Conservation (phyloP, 768 basidiomycete genomes). For the Russula dissimulans region DNA sequence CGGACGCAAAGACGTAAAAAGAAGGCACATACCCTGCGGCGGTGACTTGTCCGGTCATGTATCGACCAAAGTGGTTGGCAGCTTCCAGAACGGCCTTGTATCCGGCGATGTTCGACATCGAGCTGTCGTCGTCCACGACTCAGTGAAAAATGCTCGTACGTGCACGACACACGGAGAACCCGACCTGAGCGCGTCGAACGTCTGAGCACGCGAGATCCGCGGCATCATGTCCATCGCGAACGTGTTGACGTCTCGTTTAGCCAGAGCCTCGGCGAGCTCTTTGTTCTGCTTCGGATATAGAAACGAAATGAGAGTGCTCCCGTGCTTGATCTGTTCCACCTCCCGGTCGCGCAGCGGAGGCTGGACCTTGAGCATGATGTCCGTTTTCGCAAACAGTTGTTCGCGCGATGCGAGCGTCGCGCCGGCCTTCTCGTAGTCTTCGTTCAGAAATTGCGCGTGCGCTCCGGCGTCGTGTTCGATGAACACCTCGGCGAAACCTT, state of each 20-base stretch:
- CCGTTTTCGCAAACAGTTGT: constrained; percentile 56
- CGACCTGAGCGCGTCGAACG: constrained; percentile 81
- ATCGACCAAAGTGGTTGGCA: constrained; percentile 81
- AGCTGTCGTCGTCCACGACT: constrained; percentile 37
- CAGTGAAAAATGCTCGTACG: neutral
- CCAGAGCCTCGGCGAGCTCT: constrained; percentile 56
- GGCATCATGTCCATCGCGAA: constrained; percentile 94
- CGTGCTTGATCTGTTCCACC: constrained; percentile 51
- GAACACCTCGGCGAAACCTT: constrained; percentile 67
- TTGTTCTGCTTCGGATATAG: constrained; percentile 80
- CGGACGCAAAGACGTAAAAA: constrained; percentile 5
- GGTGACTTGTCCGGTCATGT: constrained; percentile 85
- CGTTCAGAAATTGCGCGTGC: constrained; percentile 72
- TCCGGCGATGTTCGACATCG: constrained; percentile 92
- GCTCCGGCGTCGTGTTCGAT: constrained; percentile 65
- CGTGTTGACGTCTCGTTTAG: constrained; percentile 55
- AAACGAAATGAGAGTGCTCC: constrained; percentile 76
- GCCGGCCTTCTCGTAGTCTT: constrained; percentile 69
- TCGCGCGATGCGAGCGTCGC: constrained; percentile 67
- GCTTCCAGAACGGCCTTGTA: constrained; percentile 90
- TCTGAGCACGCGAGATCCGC: constrained; percentile 82
- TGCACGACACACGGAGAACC: constrained; percentile 3
- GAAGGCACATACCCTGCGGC: constrained; percentile 63
- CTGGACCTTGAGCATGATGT: constrained; percentile 82
- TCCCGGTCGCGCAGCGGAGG: constrained; percentile 62